phyloP scores from a whole-genome alignment of 305 asterid genomes.

The Solanum hybrid region DNA sequence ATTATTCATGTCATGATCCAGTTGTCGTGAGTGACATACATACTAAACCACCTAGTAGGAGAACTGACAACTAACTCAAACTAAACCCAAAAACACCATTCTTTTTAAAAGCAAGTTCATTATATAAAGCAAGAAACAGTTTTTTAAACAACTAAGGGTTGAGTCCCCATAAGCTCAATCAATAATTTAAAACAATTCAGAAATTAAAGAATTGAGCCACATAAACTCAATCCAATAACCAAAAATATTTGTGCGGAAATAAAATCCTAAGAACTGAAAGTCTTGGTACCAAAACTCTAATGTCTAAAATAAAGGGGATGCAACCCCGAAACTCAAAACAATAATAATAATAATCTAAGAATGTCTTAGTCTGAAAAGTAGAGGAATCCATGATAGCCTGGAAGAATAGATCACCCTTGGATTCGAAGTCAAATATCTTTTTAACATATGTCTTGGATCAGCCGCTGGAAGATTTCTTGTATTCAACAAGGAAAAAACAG shows the following conservation, averaged over 20 bases:
- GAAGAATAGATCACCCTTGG: neutral
- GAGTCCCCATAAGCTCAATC: neutral
- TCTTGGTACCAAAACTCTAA: neutral
- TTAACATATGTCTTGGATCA: neutral
- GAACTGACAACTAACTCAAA: too few relatives aligned
- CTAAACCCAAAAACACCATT: too few relatives aligned
- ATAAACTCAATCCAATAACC: neutral
- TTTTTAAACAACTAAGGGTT: too few relatives aligned
- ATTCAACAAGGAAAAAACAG: neutral
- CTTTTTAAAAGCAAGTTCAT: too few relatives aligned
- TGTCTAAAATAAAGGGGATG: neutral
- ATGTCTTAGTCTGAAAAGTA: neutral
- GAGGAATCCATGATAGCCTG: neutral
- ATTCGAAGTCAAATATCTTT: neutral
- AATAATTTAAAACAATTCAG: too few relatives aligned
- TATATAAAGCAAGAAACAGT: too few relatives aligned
- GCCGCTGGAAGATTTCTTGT: neutral
- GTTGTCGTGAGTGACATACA: too few relatives aligned
- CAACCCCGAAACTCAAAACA: neutral
- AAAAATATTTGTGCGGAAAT: neutral
- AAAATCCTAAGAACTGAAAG: neutral
- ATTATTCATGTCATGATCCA: too few relatives aligned
- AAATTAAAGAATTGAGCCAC: neutral
- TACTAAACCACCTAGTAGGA: too few relatives aligned
- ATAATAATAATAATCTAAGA: neutral